Conservation (phyloP, 202 grass and related monocot species). For the Brachypodium distachyon region DNA sequence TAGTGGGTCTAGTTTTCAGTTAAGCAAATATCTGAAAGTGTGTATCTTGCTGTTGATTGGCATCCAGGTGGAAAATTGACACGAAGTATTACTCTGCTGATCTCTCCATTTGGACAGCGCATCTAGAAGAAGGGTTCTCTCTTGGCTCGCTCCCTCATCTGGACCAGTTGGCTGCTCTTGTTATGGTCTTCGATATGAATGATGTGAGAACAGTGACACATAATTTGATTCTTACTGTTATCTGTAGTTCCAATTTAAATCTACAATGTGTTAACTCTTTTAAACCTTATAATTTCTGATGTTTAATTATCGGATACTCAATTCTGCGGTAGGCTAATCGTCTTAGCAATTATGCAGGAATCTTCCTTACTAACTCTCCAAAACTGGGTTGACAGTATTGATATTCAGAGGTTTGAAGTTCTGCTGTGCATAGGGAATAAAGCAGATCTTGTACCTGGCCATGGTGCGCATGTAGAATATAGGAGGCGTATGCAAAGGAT, state of each 20-base stretch:
- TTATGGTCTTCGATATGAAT: constrained; percentile 93
- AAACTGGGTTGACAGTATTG: constrained; percentile 60
- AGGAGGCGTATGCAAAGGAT: constrained; percentile 56
- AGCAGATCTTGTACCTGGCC: constrained; percentile 75
- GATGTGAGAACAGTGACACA: constrained; percentile 46
- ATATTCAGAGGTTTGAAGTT: constrained; percentile 83
- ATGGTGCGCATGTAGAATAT: constrained; percentile 69
- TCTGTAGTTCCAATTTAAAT: not conserved
- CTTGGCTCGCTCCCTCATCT: constrained; percentile 45
- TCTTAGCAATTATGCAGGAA: constrained; percentile 52
- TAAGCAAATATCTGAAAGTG: not conserved
- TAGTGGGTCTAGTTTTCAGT: not conserved
- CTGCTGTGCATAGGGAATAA: constrained; percentile 93
- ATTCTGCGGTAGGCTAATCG: constrained; percentile 2
- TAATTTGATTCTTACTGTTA: not conserved
- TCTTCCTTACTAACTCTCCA: constrained; percentile 57
- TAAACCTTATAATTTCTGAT: not conserved
- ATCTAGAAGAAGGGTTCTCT: constrained; percentile 75
- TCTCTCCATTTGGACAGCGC: constrained; percentile 66
- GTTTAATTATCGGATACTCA: not conserved
- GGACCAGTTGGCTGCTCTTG: constrained; percentile 54
- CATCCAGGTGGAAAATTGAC: constrained; percentile 80
- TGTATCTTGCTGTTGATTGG: constrained; percentile 5
- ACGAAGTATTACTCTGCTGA: constrained; percentile 94
- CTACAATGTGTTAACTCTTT: not conserved